These are phyloP conservation scores for Alternaria angustiovoidea DNA, from an alignment of 2,329 filamentous ascomycete genomes.

Conservation along the genomic window DNA sequence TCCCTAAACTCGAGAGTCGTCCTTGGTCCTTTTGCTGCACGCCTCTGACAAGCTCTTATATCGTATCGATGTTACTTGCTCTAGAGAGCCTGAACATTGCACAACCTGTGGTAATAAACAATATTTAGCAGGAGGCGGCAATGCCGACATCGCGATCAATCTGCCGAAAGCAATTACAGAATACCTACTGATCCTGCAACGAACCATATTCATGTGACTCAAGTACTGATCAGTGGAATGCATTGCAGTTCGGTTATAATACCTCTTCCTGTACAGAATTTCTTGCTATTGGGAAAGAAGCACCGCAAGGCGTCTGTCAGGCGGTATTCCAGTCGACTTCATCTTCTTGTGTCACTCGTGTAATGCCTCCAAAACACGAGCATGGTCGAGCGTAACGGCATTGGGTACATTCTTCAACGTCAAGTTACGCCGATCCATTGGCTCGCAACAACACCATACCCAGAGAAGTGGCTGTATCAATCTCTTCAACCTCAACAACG, in stretches of 20 bases:
- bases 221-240: conserved; percentile 4
- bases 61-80: conserved; percentile 4
- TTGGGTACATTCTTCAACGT: not conserved
- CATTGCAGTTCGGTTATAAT: not conserved
- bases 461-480: conserved; percentile 12
- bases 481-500: conserved; percentile 13
- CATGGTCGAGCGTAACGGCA: conserved; percentile 11
- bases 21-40: not conserved
- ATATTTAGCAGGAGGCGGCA: not conserved
- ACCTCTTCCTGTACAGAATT: not conserved
- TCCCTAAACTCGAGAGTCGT: conserved; percentile 1
- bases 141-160: not conserved
- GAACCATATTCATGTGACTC: not conserved
- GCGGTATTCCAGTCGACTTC: conserved; percentile 4
- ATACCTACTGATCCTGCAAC: not conserved
- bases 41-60: not conserved
- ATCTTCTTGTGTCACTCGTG: conserved; percentile 3
- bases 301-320: conserved; percentile 15
- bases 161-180: not conserved
- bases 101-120: not conserved
- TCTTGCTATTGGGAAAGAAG: not conserved
- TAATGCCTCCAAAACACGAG: not conserved
- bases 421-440: conserved; percentile 23
- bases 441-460: conserved; percentile 31
- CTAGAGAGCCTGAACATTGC: not conserved